phyloP scores from a whole-genome alignment of 768 basidiomycete genomes.

The Tricholoma saponaceum region DNA sequence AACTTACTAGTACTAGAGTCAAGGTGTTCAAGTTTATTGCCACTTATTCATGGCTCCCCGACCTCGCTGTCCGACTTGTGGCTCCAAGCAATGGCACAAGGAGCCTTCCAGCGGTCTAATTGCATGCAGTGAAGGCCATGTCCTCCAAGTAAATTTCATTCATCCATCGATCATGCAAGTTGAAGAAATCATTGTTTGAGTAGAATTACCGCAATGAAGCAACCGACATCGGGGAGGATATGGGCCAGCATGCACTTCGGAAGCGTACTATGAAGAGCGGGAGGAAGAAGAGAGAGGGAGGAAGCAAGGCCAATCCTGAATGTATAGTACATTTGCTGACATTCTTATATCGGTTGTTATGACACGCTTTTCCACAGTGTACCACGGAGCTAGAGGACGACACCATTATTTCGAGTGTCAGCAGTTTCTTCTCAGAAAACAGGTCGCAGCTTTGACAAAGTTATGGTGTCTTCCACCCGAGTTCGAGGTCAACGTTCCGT shows the following conservation, averaged over 20 bases:
- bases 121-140: slow-evolving; percentile 88
- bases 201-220: slow-evolving; percentile 85
- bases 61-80: slow-evolving; percentile 70
- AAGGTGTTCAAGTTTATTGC: too few relatives aligned
- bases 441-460: slow-evolving; percentile 54
- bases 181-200: background rate
- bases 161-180: background rate
- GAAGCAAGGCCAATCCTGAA: slow-evolving; percentile 55
- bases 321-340: slow-evolving; percentile 29
- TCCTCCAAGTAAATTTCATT: slow-evolving; percentile 62
- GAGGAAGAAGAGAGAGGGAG: slow-evolving; percentile 45
- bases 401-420: slow-evolving; percentile 83
- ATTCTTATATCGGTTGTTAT: background rate
- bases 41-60: slow-evolving; percentile 52
- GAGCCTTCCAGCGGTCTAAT: slow-evolving; percentile 77
- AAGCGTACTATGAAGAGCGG: slow-evolving; percentile 63
- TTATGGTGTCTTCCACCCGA: slow-evolving; percentile 75
- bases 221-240: slow-evolving; percentile 54
- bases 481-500: slow-evolving; percentile 56
- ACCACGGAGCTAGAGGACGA: slow-evolving; percentile 74
- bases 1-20: too few relatives aligned
- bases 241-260: slow-evolving; percentile 56
- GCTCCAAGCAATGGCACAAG: slow-evolving; percentile 85
- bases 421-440: slow-evolving; percentile 77
- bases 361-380: slow-evolving; percentile 47